Evolutionary conservation across 495 filamentous ascomycete species (phyloP), one percentile per base, ranked within the genome.

Genomic region (Platismatia glauca): DNA sequence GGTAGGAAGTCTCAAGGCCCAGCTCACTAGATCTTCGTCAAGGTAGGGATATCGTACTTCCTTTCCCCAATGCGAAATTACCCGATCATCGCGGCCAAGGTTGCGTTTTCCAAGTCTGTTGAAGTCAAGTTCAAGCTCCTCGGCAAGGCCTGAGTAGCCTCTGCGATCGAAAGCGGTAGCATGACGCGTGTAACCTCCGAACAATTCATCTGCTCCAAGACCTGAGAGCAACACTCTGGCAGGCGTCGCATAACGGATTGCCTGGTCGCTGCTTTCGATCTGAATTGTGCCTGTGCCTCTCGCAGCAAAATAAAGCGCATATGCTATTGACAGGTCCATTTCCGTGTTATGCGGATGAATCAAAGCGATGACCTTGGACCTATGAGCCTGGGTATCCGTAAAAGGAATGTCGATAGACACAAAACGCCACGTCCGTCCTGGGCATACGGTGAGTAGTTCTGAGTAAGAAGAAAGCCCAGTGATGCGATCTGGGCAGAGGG

Each of bases 291-390:
- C 94, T 60, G 76, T 77, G 11, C 91, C 93, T 16, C 92, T 84
- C 9, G 93, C 85, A 6, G 94, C 90, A 71, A 98, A 98, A 75
- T 96, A 97, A 53, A 97, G 80, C 0, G 94, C 94, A 58, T 82
- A 84, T 3, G 88, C 88, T 67, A 99, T 97, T n/a, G 95, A 97
- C 4, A 97, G 80, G 69, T 99, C 94, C 94, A 99, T 99, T 72
- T 97, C 95, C 0, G 94, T 97, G 68, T 95, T 91, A 72, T 97
- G 94, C 0, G 94, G 94, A 67, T 87, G 81, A 68, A 97, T 94
- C 18, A 99, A 80, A 3, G 82, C 80, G 43, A 90, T 81, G 5
- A 97, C 80, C 8, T 75, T 77, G 9, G 79, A 68, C 55, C 90
- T 85, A 68, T 96, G 90, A 5, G 79, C 76, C 52, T 86, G 64